A percentile compares a stretch with the other conserved stretches of the same genome.
Evolutionary conservation across 495 filamentous ascomycete genomes (phyloP).

Genomic region (Daldinia concentrica): DNA sequence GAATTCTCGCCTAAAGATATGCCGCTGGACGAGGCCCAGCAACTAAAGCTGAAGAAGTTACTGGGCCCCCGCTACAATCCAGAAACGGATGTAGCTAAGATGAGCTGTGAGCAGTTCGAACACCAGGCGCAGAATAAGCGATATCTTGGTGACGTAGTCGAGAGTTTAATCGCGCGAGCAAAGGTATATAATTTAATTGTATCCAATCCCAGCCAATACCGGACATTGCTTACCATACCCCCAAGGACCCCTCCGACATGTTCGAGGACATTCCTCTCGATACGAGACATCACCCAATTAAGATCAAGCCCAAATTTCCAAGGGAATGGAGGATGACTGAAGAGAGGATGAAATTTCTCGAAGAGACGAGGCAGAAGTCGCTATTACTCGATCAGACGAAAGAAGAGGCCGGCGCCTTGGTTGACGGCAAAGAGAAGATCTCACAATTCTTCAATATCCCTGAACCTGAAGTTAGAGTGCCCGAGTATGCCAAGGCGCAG

Average conservation of each 20-base stretch:
- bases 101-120: slow-evolving; percentile 89
- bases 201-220: background rate
- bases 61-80: slow-evolving; percentile 92
- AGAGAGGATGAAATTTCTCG: slow-evolving; percentile 70
- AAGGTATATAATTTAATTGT: slow-evolving; percentile 57
- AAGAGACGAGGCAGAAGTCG: slow-evolving; percentile 62
- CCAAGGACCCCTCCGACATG: slow-evolving; percentile 73
- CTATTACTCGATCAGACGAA: slow-evolving; percentile 58
- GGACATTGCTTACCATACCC: slow-evolving; percentile 14
- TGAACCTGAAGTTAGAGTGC: slow-evolving; percentile 7
- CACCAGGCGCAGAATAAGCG: slow-evolving; percentile 95
- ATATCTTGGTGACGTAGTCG: slow-evolving; percentile 82
- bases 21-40: slow-evolving; percentile 71
- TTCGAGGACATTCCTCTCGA: slow-evolving; percentile 93
- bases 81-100: slow-evolving; percentile 80
- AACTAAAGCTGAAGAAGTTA: slow-evolving; percentile 85
- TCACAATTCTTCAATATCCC: slow-evolving; percentile 50
- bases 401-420: slow-evolving; percentile 56
- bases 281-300: slow-evolving; percentile 83
- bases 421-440: slow-evolving; percentile 66
- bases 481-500: slow-evolving; percentile 47
- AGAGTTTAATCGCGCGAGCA: slow-evolving; percentile 76
- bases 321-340: slow-evolving; percentile 80
- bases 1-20: slow-evolving; percentile 80
- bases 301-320: slow-evolving; percentile 76